Base-by-base conservation (phyloP, 1,284 basidiomycete genomes). In the Schizophyllum commune region DNA sequence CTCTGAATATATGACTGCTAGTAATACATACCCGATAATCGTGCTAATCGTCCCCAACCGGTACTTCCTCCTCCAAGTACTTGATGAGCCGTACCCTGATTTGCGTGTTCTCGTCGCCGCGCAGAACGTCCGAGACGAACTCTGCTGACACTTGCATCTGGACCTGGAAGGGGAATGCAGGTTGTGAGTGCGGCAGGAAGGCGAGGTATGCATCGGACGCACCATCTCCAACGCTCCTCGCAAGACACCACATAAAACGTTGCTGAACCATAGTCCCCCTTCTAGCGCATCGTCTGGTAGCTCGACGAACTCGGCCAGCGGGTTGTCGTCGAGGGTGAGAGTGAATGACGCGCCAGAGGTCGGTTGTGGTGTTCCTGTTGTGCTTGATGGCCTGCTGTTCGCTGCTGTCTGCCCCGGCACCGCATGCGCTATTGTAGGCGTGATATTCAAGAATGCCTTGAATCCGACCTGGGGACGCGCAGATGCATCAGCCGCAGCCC, bases 161-260 rank as follows among this genome's bases (percentile, higher is more conserved):
- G 32, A 98, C 88, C 95, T 98, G 72, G 57, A 61, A 63, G 64
- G 32, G 53, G 21, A 57, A 11, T 9, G 53, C 11, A 11, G 27
- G 2, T 17, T 60, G 33, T 55, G 63, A 61, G 64, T 61, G 62
- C 58, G 65, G 62, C 57, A 61, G 33, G 54, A 59, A 52, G 60
- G 56, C 57, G 56, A 39, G 58, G 17, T 60, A 58, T 47, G 56
- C 59, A 60, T 47, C 32, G 21, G 21, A 77, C 83, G 66, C 68
- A 97, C 97, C 97, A 99, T 99, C 76, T 99, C 97, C 58, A 99
- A 73, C 22, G 95, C 87, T 1, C 97, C 97, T 60, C 96, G 80
- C 56, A 99, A 74, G 1, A 99, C 96, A 2, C 97, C 97, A 66
- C 94, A 96, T 0, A 97, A 77, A 32, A 99, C 89, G 73, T 99